Percentiles rank a stretch among this genome's conserved stretches.
Evolutionary conservation across 1,139 yeast genomes (phyloP).

Genomic region (Wickerhamiella infanticola): DNA sequence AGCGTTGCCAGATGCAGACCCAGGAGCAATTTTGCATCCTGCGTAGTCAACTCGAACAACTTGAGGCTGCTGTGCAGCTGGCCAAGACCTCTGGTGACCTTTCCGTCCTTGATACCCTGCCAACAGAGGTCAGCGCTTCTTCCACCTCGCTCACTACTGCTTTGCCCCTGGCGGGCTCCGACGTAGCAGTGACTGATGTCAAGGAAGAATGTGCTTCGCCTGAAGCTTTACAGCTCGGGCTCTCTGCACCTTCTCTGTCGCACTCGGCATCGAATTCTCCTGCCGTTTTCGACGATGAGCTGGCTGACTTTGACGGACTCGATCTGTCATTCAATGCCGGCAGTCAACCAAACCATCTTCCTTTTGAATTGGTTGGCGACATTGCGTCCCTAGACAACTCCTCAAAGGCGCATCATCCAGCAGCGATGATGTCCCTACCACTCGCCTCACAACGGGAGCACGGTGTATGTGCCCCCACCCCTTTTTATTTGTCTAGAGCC

Average conservation of each 20-base stretch:
- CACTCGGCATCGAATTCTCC: slow-evolving; percentile 19
- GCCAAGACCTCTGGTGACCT: slow-evolving; percentile 21
- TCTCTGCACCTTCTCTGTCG: slow-evolving; percentile 17
- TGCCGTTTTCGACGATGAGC: slow-evolving; percentile 5
- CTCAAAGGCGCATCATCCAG: slow-evolving; percentile 30
- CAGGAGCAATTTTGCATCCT: slow-evolving; percentile 17
- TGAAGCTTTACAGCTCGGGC: slow-evolving; percentile 14
- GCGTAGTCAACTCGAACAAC: slow-evolving; percentile 18
- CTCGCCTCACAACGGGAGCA: background rate
- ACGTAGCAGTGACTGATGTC: background rate
- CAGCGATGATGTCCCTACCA: slow-evolving; percentile 25
- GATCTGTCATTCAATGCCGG: background rate
- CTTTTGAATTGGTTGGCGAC: slow-evolving; percentile 8
- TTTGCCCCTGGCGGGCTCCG: background rate
- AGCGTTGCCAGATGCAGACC: slow-evolving; percentile 16
- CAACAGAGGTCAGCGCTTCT: background rate
- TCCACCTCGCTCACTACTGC: slow-evolving; percentile 1
- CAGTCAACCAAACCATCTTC: background rate
- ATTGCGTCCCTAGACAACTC: slow-evolving; percentile 11
- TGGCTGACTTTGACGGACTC: background rate
- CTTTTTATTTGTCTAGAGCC: background rate
- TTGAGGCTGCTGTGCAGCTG: slow-evolving; percentile 17
- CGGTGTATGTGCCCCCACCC: background rate
- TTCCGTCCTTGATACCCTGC: slow-evolving; percentile 15
- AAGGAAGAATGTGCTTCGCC: slow-evolving; percentile 16